Base-by-base conservation (phyloP, 345 rosid genomes). In the Gossypium raimondii region DNA sequence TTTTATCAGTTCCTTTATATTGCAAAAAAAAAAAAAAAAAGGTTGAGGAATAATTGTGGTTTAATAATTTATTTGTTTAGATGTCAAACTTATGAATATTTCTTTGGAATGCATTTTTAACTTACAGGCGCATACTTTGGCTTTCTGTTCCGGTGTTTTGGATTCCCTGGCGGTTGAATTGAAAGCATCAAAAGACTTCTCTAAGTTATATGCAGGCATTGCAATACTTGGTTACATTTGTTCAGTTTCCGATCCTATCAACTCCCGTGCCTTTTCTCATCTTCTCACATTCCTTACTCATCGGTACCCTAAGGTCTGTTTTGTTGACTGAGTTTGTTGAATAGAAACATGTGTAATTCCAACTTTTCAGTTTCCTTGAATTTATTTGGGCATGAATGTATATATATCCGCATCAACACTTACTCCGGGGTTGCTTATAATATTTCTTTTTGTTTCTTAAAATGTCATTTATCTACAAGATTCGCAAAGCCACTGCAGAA, bases 221-320 rank as follows among this genome's bases (percentile, higher is more conserved):
- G 85, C 88, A 51, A 82, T 91, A 78, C 96, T 95, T 51, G 97
- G 96, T 69, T 90, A 84, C 74, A 83, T 95, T 29, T 85, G 92
- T 73, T 89, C 97, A 52, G 76, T 85, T 79, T 75, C 82, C 44
- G 90, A 87, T 16, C 76, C 91, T 57, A 80, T 83, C 56, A 89
- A 84, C 64, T 60, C 68, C 61, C 85, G 77, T 25, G 96, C 98
- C 11, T 87, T 93, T 76, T 73, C 87, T 75, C 86, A 89, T 47
- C 92, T 95, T 78, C 82, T 91, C 17, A 73, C 84, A 71, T 85
- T 90, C 78, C 96, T 93, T 4, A 82, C 82, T 76, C 94, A 93
- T 82, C 89, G 90, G 65, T 95, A 86, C 85, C 98, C 94, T 67
- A 95, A 86, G 94, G 98, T 91, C 52, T 7, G 82, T 77, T 25